These are phyloP conservation scores for Iberis pinnata DNA, from an alignment of 345 rosid species.

Conservation along the genomic window DNA sequence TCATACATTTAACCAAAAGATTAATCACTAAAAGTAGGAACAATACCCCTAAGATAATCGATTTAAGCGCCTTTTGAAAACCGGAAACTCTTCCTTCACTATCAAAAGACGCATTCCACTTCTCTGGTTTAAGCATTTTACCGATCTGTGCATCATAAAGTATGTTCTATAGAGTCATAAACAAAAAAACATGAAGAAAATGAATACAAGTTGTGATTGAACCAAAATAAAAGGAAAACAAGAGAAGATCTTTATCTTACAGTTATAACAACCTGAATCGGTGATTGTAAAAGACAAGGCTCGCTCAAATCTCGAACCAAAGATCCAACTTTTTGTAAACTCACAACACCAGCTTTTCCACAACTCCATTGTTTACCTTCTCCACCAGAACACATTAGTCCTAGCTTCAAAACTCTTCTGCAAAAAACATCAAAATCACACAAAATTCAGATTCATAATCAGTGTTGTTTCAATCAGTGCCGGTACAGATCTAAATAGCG, in stretches of 20 bases:
- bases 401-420: slow-evolving; percentile 17
- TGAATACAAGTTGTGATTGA: too few relatives aligned
- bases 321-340: slow-evolving; percentile 57
- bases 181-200: too few relatives aligned
- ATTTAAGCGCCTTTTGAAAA: slow-evolving; percentile 64
- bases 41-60: slow-evolving; percentile 71
- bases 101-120: slow-evolving; percentile 65
- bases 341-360: slow-evolving; percentile 43
- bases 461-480: too few relatives aligned
- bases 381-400: slow-evolving; percentile 49
- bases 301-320: slow-evolving; percentile 65
- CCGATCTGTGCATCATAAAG: slow-evolving; percentile 50
- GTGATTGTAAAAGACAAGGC: slow-evolving; percentile 60
- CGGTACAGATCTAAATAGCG: too few relatives aligned
- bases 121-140: slow-evolving; percentile 77
- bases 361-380: slow-evolving; percentile 57
- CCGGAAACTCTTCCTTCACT: slow-evolving; percentile 59
- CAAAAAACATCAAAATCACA: slow-evolving; percentile 20
- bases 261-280: slow-evolving; percentile 56
- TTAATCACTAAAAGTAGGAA: neutral
- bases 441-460: too few relatives aligned
- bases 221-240: neutral
- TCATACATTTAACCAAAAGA: neutral
- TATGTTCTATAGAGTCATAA: too few relatives aligned
- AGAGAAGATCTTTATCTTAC: slow-evolving; percentile 32